Evolutionary conservation across 2,329 filamentous ascomycete genomes (phyloP), one percentile per base, ranked within the genome.

Genomic region (Aspergillus brunneoviolaceus): DNA sequence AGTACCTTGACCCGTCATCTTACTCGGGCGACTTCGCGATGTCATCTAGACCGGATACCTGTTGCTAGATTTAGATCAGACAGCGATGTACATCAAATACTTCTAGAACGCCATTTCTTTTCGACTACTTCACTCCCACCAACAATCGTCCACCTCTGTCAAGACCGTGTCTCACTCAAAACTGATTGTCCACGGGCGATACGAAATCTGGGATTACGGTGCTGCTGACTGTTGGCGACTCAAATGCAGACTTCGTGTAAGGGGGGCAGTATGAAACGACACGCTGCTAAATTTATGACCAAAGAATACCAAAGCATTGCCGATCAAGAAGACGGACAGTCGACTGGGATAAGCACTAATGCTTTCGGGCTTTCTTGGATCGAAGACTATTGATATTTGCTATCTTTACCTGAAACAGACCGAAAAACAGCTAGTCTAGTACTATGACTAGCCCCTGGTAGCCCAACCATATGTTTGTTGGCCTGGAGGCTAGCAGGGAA

Each of bases 381-480:
- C 33, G 51, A 29, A 23, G 19, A 53, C 51, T 53, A 47, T 53
- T 53, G 51, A 27, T 45, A n/a, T 12, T 31, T 49, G 27, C 53
- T 31, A 48, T 25, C 21, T 55, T 49, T 55, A 55, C 48, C 53
- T 55, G 53, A 55, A 55, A 55, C 53, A 35, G 4, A 11, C 27
- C 23, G 11, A 27, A 12, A 29, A 12, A 3, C 27, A 9, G 9
- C 27, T n/a, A 49, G 48, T 35, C 33, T 35, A 16, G 12, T 16
- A 16, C 21, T 21, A 21, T 4, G 4, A 23, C 23, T 23, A 23
- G 33, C 51, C 51, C 49, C 51, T 42, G 39, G 35, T 35, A 53
- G 51, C 21, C 51, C 19, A 53, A 45, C 39, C 39, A 29, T 45
- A 12, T 33, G 25, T 45, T 53, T 42, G 27, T 53, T 53, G 42